Conservation (phyloP, 2,329 filamentous ascomycete species). For the Fusarium bactridioides region DNA sequence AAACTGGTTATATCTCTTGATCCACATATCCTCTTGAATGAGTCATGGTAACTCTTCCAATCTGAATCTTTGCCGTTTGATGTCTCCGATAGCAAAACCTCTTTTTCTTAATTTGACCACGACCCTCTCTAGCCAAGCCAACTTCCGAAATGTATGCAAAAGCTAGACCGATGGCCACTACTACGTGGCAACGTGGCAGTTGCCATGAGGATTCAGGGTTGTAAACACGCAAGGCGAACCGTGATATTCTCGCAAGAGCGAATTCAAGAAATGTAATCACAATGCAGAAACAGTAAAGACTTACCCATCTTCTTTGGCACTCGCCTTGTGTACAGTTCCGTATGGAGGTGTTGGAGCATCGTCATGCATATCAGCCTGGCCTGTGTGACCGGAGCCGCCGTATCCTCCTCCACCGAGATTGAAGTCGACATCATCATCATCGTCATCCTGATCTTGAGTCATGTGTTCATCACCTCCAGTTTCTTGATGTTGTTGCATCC, state of each 20-base stretch:
- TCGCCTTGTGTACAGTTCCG: constrained; percentile 61
- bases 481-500: constrained; percentile 31
- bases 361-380: constrained; percentile 41
- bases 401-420: constrained; percentile 57
- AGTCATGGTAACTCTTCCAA: constrained; percentile 35
- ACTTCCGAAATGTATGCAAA: constrained; percentile 33
- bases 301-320: constrained; percentile 65
- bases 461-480: constrained; percentile 51
- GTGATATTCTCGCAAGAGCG: constrained; percentile 10
- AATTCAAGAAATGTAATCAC: constrained; percentile 36
- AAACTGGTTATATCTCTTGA: constrained; percentile 37
- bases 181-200: constrained; percentile 26
- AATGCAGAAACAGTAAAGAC: constrained; percentile 39
- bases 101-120: constrained; percentile 39
- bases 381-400: constrained; percentile 43
- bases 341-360: constrained; percentile 45
- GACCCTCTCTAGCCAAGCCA: constrained; percentile 42
- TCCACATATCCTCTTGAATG: constrained; percentile 36
- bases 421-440: constrained; percentile 67
- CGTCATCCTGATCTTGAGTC: constrained; percentile 56
- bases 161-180: constrained; percentile 32
- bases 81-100: constrained; percentile 37
- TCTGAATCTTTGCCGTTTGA: constrained; percentile 36
- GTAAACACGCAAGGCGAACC: constrained; percentile 20
- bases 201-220: constrained; percentile 30